These are phyloP conservation scores for Erythrophleum ivorense DNA, from an alignment of 331 rosid species.

Conservation along the genomic window DNA sequence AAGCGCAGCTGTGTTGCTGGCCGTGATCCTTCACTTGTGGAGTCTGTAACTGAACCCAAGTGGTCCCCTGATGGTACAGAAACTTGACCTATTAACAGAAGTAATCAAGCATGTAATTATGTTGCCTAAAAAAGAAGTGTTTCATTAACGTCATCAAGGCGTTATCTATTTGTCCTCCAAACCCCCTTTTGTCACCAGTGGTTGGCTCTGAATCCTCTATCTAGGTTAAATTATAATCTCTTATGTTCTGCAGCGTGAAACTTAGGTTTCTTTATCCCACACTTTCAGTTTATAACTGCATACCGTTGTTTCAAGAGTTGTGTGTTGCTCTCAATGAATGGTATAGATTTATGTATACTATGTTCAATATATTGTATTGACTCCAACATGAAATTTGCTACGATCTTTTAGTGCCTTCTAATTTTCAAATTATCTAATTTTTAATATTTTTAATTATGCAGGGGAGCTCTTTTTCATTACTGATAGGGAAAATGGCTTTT, in stretches of 20 bases:
- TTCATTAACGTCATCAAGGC: no score
- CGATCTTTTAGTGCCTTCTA: slow-evolving; percentile 18
- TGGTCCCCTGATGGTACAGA: slow-evolving; percentile 86
- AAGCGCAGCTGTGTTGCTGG: slow-evolving; percentile 79
- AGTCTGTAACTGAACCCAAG: slow-evolving; percentile 93
- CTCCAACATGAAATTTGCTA: slow-evolving; percentile 24
- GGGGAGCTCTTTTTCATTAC: slow-evolving; percentile 89
- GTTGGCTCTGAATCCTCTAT: no score
- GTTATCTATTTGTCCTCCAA: no score
- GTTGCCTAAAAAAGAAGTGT: background rate
- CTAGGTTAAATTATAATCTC: no score
- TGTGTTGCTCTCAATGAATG: background rate
- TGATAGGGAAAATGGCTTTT: slow-evolving; percentile 81
- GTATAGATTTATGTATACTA: background rate
- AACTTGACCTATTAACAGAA: slow-evolving; percentile 20
- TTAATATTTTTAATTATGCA: slow-evolving; percentile 51
- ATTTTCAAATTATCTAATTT: slow-evolving; percentile 11
- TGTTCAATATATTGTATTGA: slow-evolving; percentile 14
- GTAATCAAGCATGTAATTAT: slow-evolving; percentile 21
- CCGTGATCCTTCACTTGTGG: slow-evolving; percentile 65
- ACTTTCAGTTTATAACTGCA: slow-evolving; percentile 14
- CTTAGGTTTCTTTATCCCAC: background rate
- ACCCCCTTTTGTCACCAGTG: no score
- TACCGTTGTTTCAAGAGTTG: background rate
- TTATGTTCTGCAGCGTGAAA: slow-evolving; percentile 3